A percentile compares a stretch with the other conserved stretches of the same genome.
These are phyloP conservation scores for Leccinum arenicola DNA, from an alignment of 768 basidiomycete species.

Conservation along the genomic window DNA sequence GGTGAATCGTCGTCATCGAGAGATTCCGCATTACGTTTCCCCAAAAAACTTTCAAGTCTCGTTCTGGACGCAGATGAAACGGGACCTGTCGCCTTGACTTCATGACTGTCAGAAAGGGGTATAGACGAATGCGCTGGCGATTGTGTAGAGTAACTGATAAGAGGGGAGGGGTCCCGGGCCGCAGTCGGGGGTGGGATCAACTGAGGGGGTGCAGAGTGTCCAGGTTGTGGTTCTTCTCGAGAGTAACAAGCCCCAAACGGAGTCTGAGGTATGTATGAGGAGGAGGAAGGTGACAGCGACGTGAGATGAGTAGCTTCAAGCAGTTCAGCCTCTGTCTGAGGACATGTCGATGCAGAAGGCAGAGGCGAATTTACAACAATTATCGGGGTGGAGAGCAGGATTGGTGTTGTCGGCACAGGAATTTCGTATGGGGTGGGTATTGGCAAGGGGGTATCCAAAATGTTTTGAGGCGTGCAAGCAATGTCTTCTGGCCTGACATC, in stretches of 20 bases:
- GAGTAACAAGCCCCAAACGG: not conserved
- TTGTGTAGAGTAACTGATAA: not conserved
- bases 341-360: not conserved
- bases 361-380: not conserved
- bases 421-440: not conserved
- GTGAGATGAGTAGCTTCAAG: not conserved
- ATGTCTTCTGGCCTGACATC: constrained; percentile 22
- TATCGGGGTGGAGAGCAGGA: not conserved
- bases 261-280: not conserved
- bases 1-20: constrained; percentile 2
- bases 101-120: not conserved
- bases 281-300: not conserved
- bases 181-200: constrained; percentile 15
- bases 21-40: constrained; percentile 13
- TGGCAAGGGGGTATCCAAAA: not conserved
- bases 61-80: not conserved
- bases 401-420: not conserved
- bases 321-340: not conserved
- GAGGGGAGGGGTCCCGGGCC: constrained; percentile 4
- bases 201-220: constrained; percentile 5
- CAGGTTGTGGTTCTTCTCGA: not conserved
- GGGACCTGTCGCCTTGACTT: not conserved
- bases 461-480: constrained; percentile 9
- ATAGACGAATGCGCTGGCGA: not conserved
- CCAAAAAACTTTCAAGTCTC: not conserved